Conservation (phyloP, 768 basidiomycete genomes). For the Sporobolomyces phaffii region DNA sequence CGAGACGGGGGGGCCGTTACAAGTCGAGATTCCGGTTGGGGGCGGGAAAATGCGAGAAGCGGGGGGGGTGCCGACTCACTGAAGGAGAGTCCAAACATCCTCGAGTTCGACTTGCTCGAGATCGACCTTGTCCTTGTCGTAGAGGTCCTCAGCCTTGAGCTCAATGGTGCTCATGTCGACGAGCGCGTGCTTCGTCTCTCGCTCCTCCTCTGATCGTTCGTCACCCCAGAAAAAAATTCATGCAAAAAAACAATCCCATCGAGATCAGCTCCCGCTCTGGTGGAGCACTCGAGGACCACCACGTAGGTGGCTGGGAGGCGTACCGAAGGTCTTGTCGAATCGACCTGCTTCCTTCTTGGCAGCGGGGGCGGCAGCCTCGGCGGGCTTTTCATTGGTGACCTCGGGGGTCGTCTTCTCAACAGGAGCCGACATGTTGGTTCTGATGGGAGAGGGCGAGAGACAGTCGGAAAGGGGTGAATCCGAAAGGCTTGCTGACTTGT, state of each 20-base stretch:
- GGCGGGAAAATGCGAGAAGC: neutral
- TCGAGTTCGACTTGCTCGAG: constrained; percentile 93
- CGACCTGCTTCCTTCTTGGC: constrained; percentile 36
- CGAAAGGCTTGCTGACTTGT: neutral
- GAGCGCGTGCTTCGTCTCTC: constrained; percentile 55
- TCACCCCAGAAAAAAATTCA: neutral
- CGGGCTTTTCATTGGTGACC: constrained; percentile 32
- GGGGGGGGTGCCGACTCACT: constrained; percentile 46
- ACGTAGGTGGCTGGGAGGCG: too few species aligned
- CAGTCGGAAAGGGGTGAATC: neutral
- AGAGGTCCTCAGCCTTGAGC: constrained; percentile 79
- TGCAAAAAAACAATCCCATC: neutral
- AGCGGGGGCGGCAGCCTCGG: constrained; percentile 19
- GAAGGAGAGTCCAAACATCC: constrained; percentile 92
- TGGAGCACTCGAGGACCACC: too few species aligned
- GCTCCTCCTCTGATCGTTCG: constrained; percentile 33
- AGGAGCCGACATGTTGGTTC: constrained; percentile 24
- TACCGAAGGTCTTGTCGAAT: constrained; percentile 39
- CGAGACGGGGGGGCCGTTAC: neutral
- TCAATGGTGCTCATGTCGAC: constrained; percentile 87
- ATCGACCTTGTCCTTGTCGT: constrained; percentile 79
- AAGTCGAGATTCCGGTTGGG: neutral
- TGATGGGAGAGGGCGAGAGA: neutral
- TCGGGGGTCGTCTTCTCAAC: constrained; percentile 21
- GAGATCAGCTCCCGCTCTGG: neutral